Evolutionary conservation across 2,329 filamentous ascomycete genomes (phyloP), one percentile per base, ranked within the genome.

Genomic region (Pezicula carpinea): DNA sequence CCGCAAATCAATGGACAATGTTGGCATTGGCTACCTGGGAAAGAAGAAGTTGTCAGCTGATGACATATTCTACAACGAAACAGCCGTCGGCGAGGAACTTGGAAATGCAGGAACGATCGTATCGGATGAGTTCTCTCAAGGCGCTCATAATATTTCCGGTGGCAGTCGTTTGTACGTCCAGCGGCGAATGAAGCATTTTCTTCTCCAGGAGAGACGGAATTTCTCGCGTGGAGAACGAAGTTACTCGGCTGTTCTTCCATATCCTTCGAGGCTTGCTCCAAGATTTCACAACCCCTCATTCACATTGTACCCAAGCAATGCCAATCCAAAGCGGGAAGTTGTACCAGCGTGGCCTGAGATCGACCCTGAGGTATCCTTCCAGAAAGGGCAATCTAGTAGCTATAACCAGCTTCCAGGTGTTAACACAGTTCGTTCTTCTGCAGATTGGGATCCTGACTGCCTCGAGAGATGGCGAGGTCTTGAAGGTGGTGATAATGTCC

Each of bases 121-220:
- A 40, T 18, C 33, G n/a, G 48, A 61, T n/a, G 56, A 61, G 47
- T 43, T 59, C 17, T 56, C 46, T 39, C 44, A 52, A 22, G 3
- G 43, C 51, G 11, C 56, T 53, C 18, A 59, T 11, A 45, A 47
- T 2, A 56, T 73, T 1, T 69, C 73, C 2, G 60, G 62, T 5
- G 76, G 74, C 0, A 70, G 68, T 26, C 68, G 71, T 35, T 55
- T 69, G 2, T 75, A 72, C 44, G 69, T 74, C 3, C 57, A 71
- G 45, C 61, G 55, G 5, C 56, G 62, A 0, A 67, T 78, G 53
- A 71, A 65, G 50, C 63, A 62, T 21, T 64, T 72, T 22, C 57
- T 79, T 6, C 62, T 56, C 3, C 43, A 53, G 3, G 46, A 52
- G 17, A 53, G 26, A 11, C 29, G 49, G 38, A 17, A 17, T 6